phyloP scores from a whole-genome alignment of 805 yeast species.

The Cyberlindnera euphorbiiphila region DNA sequence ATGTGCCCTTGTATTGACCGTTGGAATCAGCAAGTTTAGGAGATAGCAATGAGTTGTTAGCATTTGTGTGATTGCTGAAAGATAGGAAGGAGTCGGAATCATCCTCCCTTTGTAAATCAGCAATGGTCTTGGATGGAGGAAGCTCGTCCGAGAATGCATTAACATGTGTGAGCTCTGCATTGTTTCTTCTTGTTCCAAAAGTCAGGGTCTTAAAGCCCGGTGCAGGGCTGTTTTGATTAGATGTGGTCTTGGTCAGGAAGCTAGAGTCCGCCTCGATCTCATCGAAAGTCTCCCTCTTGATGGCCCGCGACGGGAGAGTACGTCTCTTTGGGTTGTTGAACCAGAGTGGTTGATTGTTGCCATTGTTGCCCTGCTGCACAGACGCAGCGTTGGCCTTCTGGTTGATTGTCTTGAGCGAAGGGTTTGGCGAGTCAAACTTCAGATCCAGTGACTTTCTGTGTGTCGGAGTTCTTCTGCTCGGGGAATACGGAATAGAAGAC shows the following conservation, averaged over 20 bases:
- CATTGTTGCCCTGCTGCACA: conserved; percentile 5
- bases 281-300: conserved; percentile 36
- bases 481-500: conserved; percentile 17
- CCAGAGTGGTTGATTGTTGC: conserved; percentile 31
- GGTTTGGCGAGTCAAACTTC: conserved; percentile 18
- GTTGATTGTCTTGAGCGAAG: conserved; percentile 23
- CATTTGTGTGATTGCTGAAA: conserved; percentile 15
- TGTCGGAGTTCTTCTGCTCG: conserved; percentile 27
- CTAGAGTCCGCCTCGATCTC: conserved; percentile 24
- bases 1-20: conserved; percentile 6
- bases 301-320: conserved; percentile 42
- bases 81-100: conserved; percentile 22
- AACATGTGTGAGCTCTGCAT: conserved; percentile 23
- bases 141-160: conserved; percentile 36
- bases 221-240: conserved; percentile 9
- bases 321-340: conserved; percentile 42
- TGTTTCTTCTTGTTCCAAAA: conserved; percentile 35
- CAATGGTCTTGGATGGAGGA: conserved; percentile 38
- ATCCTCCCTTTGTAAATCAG: conserved; percentile 40
- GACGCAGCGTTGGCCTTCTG: conserved; percentile 18
- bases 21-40: conserved; percentile 8
- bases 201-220: conserved; percentile 36
- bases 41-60: conserved; percentile 8
- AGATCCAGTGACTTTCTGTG: conserved; percentile 23
- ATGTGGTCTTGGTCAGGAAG: conserved; percentile 20